Evolutionary conservation across 306 rosid genomes (phyloP), one percentile per base, ranked within the genome.

Genomic region (Gastrolobium villosum): DNA sequence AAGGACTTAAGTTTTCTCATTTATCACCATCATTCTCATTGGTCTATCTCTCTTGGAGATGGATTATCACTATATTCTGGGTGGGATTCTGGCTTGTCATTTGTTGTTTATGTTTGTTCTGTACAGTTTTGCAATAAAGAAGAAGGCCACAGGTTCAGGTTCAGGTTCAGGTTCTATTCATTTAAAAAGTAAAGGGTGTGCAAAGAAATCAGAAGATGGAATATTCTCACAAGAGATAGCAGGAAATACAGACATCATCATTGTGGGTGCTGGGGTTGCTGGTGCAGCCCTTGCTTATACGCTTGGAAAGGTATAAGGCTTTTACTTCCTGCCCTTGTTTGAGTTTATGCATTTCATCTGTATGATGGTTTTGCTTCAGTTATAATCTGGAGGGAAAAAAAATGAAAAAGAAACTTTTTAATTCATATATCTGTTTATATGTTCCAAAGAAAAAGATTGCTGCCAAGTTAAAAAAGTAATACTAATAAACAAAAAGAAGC

Each of bases 301-400:
- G 9, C 88, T 85, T 45, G 88, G 86, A 79, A 94, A 90, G 97
- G 98, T 94, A 82, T 3, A 32, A 54, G 32, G 37, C 43, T 70
- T 52, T 15, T 34, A 4, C 72, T 41, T 50, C 2, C 15, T 45
- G 14, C 34, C 26, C 10, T 31, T 44, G 14, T 55, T 6, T 36
- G 15, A 61, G 57, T 70, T 10, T 43, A 0, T 74, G 15, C 28
- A 40, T 67, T 57, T 75, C 45, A 54, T 59, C 46, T 63, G 46
- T 32, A 14, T 39, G 41, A 11, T 56, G 30, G 10, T 62, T 74
- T 67, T 36, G 54, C 75, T 62, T 31, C 61, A 63, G 5, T 59
- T 70, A 36, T 6, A 56, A 3, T 72, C 15, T 9, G 7, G 1
- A 5, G 13, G 14, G 2, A 4, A 20, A 39, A 6, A 3, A 20